Base-by-base conservation (phyloP, 495 filamentous ascomycete species). In the Penicillium parvum region DNA sequence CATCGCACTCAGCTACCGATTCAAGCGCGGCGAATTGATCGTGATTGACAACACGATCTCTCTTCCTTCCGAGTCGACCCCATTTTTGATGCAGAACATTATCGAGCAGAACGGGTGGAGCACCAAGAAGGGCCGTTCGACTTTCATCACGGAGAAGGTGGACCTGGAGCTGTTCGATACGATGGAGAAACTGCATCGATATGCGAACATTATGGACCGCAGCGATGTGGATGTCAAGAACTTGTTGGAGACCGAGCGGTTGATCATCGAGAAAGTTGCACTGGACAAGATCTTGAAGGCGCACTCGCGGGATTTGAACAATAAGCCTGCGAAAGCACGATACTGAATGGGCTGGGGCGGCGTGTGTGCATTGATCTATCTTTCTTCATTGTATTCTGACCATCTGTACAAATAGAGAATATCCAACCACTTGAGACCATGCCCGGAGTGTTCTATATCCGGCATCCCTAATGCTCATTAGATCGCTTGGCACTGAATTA, bases 161-260 rank as follows among this genome's bases (percentile, higher is more conserved):
- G 47, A 69, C 39, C 36, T 73, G 58, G 36, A 72, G 58, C 41
- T 78, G 40, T 65, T 66, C 32, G 57, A 52, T 5, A 56, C 58
- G 33, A 60, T 92, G 53, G 71, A 72, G 21, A 69, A 76, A 22
- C 69, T 82, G 36, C 73, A 75, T n/a, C 68, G 76, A 48, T 74
- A 83, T 47, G 88, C 84, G 8, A 77, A 78, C 43, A 80, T 82
- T n/a, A 56, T 86, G 61, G 72, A 76, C 49, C 69, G 79, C 43
- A 64, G 63, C 10, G 86, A 96, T 50, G 84, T 96, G 28, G 91
- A 96, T 75, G 89, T 96, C 28, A 96, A 96, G 75, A 84, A 95
- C 66, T 64, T 96, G 45, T 58, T 98, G 57, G 86, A 92, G 71
- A 78, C 85, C 28, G 85, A 85, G 29, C 76, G 88, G 45, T 68